Conservation (phyloP, 108 stramenopile genomes). For the Skeletonema menzelii region DNA sequence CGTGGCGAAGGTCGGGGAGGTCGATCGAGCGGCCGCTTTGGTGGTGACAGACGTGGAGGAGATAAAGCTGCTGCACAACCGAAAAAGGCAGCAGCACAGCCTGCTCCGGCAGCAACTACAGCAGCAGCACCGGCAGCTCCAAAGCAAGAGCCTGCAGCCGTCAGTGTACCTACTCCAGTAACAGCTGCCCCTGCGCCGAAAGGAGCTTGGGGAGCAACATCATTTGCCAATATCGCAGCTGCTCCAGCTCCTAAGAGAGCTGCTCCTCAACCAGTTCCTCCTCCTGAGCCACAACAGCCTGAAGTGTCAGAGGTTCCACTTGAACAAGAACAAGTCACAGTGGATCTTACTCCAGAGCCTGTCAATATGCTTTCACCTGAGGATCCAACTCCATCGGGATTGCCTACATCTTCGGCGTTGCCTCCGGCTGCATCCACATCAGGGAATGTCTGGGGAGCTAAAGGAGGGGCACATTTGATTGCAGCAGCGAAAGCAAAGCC, state of each 20-base stretch:
- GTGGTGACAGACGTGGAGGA: conserved; percentile 19
- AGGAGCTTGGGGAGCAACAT: conserved; percentile 69
- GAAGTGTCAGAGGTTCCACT: conserved; percentile 15
- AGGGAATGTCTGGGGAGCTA: conserved; percentile 90
- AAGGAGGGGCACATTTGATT: conserved; percentile 86
- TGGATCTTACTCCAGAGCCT: conserved; percentile 40
- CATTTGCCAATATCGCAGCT: conserved; percentile 25
- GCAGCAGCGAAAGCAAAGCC: conserved; percentile 65
- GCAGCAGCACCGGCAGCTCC: conserved; percentile 25
- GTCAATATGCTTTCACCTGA: conserved; percentile 15
- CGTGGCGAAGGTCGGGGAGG: conserved; percentile 42
- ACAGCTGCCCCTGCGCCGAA: conserved; percentile 50
- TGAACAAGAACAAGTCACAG: conserved; percentile 26
- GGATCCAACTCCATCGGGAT: conserved; percentile 63
- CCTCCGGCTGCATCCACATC: conserved; percentile 30
- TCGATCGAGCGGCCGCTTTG: conserved; percentile 31
- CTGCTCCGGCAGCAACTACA: not conserved
- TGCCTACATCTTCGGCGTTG: conserved; percentile 20
- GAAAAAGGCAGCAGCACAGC: not conserved
- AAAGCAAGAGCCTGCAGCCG: conserved; percentile 22
- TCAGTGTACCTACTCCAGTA: conserved; percentile 51
- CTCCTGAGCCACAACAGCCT: conserved; percentile 5
- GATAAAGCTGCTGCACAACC: conserved; percentile 6
- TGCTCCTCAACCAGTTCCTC: conserved; percentile 21
- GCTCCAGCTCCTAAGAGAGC: conserved; percentile 10